phyloP scores from a whole-genome alignment of 1,284 basidiomycete genomes.

The Ustilago lituana region DNA sequence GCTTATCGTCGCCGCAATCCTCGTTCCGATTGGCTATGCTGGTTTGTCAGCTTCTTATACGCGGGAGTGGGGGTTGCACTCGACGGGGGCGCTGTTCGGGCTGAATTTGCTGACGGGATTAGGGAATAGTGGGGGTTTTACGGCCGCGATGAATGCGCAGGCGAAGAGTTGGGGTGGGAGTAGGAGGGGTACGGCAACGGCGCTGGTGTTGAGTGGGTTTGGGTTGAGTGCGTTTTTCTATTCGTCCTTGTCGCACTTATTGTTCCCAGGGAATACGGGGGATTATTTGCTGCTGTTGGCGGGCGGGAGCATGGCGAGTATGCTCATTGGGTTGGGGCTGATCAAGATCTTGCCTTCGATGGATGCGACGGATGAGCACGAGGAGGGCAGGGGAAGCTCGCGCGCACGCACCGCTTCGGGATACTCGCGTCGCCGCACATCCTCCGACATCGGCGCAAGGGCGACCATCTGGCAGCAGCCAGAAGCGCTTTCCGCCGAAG shows the following conservation, averaged over 20 bases:
- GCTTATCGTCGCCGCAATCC: slow-evolving; percentile 44
- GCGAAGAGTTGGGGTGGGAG: slow-evolving; percentile 60
- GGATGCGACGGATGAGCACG: slow-evolving; percentile 4
- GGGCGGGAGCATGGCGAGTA: slow-evolving; percentile 76
- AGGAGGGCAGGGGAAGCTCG: not conserved
- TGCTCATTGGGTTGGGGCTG: slow-evolving; percentile 76
- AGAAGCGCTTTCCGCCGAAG: slow-evolving; percentile 24
- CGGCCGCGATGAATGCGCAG: slow-evolving; percentile 66
- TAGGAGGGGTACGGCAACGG: slow-evolving; percentile 75
- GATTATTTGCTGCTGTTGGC: slow-evolving; percentile 77
- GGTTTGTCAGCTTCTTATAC: slow-evolving; percentile 47
- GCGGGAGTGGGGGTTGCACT: slow-evolving; percentile 37
- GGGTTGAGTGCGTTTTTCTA: slow-evolving; percentile 84
- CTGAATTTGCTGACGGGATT: slow-evolving; percentile 59
- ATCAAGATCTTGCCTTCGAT: slow-evolving; percentile 73
- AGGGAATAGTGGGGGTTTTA: slow-evolving; percentile 63
- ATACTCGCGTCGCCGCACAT: slow-evolving; percentile 38
- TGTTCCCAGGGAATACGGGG: slow-evolving; percentile 78
- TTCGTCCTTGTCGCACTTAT: slow-evolving; percentile 74
- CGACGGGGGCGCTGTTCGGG: slow-evolving; percentile 44
- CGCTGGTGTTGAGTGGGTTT: slow-evolving; percentile 81
- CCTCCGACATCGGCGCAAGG: slow-evolving; percentile 52
- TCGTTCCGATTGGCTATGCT: slow-evolving; percentile 56
- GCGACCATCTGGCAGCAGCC: slow-evolving; percentile 47
- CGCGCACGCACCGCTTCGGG: not conserved